Conservation (phyloP, 257 asterid species). For the Lycium ferocissimum region DNA sequence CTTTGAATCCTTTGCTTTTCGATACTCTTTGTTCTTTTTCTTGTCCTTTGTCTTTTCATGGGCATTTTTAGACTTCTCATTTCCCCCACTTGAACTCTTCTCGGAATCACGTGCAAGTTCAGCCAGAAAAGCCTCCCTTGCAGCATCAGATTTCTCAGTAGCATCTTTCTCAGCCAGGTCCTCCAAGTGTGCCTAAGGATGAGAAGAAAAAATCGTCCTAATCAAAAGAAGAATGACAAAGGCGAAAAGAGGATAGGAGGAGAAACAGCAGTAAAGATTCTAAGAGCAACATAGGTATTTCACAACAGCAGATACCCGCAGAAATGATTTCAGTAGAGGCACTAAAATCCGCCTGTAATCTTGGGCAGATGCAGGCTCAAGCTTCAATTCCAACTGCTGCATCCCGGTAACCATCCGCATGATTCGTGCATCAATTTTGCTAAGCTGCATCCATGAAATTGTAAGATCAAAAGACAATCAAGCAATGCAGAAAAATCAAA, state of each 20-base stretch:
- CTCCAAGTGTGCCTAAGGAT: constrained; percentile 74
- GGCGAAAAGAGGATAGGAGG: neutral
- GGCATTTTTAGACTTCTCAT: constrained; percentile 61
- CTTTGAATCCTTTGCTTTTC: constrained; percentile 81
- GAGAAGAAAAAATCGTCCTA: constrained; percentile 31
- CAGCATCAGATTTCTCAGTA: constrained; percentile 93
- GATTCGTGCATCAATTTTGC: constrained; percentile 87
- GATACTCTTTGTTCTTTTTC: constrained; percentile 76
- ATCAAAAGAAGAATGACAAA: constrained; percentile 29
- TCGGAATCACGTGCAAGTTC: constrained; percentile 89
- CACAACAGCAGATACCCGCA: constrained; percentile 60
- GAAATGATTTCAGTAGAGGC: constrained; percentile 80
- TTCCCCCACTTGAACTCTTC: constrained; percentile 59
- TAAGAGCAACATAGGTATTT: constrained; percentile 13
- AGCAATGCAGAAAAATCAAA: neutral
- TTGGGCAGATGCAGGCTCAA: constrained; percentile 66
- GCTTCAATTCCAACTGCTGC: constrained; percentile 77
- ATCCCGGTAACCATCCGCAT: constrained; percentile 67
- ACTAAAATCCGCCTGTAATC: constrained; percentile 73
- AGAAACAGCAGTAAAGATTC: constrained; percentile 9
- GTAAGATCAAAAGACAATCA: constrained; percentile 41
- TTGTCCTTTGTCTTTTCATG: constrained; percentile 80
- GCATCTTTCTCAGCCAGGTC: constrained; percentile 96
- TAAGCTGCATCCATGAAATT: constrained; percentile 65
- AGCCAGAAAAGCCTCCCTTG: constrained; percentile 92